These are phyloP conservation scores for Carnegiea gigantea DNA, from an alignment of 179 eudicot species.

Conservation along the genomic window DNA sequence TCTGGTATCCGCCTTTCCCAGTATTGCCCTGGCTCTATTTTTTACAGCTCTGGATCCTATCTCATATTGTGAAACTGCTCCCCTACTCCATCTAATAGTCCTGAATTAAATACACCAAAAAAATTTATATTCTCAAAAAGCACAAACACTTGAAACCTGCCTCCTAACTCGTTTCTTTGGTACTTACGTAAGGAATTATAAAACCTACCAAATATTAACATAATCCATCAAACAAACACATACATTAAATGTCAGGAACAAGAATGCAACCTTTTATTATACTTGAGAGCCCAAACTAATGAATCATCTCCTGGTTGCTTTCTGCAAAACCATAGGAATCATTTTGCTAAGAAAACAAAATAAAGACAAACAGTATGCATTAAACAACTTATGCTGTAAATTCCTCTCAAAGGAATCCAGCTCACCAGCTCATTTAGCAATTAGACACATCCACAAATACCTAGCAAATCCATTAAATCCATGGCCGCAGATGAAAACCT, in stretches of 20 bases:
- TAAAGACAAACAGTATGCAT: slow-evolving; percentile 20
- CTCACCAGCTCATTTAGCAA: slow-evolving; percentile 45
- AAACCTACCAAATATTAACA: slow-evolving; percentile 16
- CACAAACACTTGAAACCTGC: slow-evolving; percentile 24
- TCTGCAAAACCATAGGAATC: slow-evolving; percentile 31
- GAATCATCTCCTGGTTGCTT: slow-evolving; percentile 25
- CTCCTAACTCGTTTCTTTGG: slow-evolving; percentile 1
- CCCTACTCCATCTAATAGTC: neutral
- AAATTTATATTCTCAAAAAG: slow-evolving; percentile 18
- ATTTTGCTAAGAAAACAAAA: slow-evolving; percentile 22
- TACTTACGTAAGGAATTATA: slow-evolving; percentile 19
- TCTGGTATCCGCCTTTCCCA: neutral
- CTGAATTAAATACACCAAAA: slow-evolving; percentile 8
- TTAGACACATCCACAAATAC: slow-evolving; percentile 45
- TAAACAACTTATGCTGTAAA: slow-evolving; percentile 24
- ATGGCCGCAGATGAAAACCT: slow-evolving; percentile 34
- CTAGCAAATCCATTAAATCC: slow-evolving; percentile 44
- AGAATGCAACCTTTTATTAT: slow-evolving; percentile 41
- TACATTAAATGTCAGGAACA: slow-evolving; percentile 28
- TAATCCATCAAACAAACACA: slow-evolving; percentile 24
- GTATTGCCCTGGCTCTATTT: slow-evolving; percentile 7
- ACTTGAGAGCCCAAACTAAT: slow-evolving; percentile 30
- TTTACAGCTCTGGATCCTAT: slow-evolving; percentile 10
- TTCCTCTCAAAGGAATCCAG: slow-evolving; percentile 43
- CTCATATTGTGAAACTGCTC: slow-evolving; percentile 11